Conservation (phyloP, 1,284 basidiomycete species). For the Rhodotorula sp. region DNA sequence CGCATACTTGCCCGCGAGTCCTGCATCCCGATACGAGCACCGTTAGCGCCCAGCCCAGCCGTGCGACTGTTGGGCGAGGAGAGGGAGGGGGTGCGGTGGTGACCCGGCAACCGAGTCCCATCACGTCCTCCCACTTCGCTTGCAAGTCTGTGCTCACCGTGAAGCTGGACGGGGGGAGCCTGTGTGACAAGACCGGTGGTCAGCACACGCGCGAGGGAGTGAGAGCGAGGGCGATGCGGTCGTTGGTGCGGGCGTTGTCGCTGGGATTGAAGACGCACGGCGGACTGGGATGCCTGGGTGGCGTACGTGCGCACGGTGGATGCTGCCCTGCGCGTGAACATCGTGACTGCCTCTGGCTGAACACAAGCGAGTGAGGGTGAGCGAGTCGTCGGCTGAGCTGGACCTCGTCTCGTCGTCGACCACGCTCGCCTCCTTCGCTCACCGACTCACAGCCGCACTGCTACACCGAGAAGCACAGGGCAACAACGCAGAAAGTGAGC, state of each 20-base stretch:
- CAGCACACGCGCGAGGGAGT: slow-evolving; percentile 6
- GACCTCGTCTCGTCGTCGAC: background rate
- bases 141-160: slow-evolving; percentile 20
- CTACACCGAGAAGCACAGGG: background rate
- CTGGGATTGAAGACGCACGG: slow-evolving; percentile 8
- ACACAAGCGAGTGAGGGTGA: background rate
- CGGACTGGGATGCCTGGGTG: slow-evolving; percentile 26
- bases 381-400: background rate
- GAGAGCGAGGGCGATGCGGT: background rate
- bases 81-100: background rate
- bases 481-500: too few species aligned
- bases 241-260: background rate
- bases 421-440: too few species aligned
- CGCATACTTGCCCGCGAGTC: slow-evolving; percentile 82
- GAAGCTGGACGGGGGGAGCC: slow-evolving; percentile 37
- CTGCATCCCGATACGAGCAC: slow-evolving; percentile 1
- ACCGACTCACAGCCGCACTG: background rate
- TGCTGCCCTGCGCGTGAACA: slow-evolving; percentile 27
- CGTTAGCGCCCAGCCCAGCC: too few species aligned
- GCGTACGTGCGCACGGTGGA: slow-evolving; percentile 34
- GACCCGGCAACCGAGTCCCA: too few species aligned
- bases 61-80: background rate
- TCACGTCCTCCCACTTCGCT: too few species aligned
- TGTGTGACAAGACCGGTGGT: background rate
- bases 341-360: background rate